Conservation (phyloP, 148 eudicot species). For the Chenopodium formosanum region DNA sequence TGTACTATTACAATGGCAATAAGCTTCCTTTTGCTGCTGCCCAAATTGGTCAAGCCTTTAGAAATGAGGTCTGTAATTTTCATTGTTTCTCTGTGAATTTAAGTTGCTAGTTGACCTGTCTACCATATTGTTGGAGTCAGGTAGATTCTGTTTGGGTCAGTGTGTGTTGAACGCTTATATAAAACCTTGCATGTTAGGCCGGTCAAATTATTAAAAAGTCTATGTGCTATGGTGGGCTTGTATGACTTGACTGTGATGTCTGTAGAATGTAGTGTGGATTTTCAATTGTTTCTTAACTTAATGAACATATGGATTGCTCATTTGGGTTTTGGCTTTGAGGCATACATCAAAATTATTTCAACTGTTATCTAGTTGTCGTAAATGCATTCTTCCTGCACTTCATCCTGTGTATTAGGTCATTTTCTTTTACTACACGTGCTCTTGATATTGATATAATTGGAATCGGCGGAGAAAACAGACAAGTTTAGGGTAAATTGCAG, state of each 20-base stretch:
- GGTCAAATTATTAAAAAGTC: not conserved
- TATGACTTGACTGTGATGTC: not conserved
- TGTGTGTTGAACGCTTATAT: not conserved
- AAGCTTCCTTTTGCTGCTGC: constrained; percentile 99
- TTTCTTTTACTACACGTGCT: not conserved
- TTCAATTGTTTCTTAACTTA: not conserved
- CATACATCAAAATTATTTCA: not conserved
- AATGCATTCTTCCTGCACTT: not conserved
- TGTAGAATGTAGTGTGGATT: not conserved
- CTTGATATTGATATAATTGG: not conserved
- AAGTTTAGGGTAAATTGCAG: not conserved
- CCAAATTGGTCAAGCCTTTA: constrained; percentile 95
- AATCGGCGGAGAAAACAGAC: not conserved
- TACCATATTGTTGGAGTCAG: not conserved
- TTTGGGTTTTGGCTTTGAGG: not conserved
- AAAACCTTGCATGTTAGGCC: not conserved
- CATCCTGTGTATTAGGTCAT: not conserved
- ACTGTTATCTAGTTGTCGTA: not conserved
- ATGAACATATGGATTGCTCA: not conserved
- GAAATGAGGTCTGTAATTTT: constrained; percentile 68
- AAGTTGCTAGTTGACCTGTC: not conserved
- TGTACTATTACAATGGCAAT: constrained; percentile 89
- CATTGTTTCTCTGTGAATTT: constrained; percentile 1
- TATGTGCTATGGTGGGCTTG: too few species aligned
- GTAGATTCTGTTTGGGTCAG: not conserved